These are phyloP conservation scores for Copromyces sp. DNA, from an alignment of 495 filamentous ascomycete genomes.

Conservation along the genomic window DNA sequence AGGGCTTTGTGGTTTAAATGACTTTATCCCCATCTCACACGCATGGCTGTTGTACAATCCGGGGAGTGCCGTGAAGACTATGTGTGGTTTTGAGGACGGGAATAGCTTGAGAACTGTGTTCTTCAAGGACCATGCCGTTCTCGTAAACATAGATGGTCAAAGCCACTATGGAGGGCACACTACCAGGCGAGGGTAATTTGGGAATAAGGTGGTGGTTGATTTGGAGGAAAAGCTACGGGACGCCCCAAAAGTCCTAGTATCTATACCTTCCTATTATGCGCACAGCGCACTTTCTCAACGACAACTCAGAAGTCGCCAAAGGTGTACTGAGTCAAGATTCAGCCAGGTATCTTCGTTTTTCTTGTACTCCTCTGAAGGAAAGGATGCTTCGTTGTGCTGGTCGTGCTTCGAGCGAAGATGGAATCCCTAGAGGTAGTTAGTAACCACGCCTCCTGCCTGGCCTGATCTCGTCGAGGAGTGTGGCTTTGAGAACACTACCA, in stretches of 20 bases:
- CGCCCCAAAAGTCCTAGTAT: too few species aligned
- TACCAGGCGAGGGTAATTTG: too few species aligned
- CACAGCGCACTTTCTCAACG: too few species aligned
- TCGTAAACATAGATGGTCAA: background rate
- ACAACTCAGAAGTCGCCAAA: too few species aligned
- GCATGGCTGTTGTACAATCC: background rate
- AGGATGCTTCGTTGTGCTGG: conserved; percentile 10
- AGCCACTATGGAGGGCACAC: too few species aligned
- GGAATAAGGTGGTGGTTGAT: too few species aligned
- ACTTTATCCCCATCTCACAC: background rate
- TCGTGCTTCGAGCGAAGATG: background rate
- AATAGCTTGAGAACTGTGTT: background rate
- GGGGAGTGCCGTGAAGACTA: background rate
- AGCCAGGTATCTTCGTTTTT: conserved; percentile 3
- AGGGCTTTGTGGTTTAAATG: background rate
- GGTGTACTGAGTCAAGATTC: too few species aligned
- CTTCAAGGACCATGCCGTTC: background rate
- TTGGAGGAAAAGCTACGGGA: too few species aligned
- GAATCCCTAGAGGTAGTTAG: too few species aligned
- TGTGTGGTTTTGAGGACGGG: background rate
- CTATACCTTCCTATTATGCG: too few species aligned
- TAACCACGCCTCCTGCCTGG: conserved; percentile 24
- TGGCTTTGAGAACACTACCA: conserved; percentile 20
- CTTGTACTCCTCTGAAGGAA: conserved; percentile 10
- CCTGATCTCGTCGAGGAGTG: conserved; percentile 23